A percentile compares a stretch with the other conserved stretches of the same genome.
phyloP scores from a whole-genome alignment of 169 alveolate species.

The Plasmodium yoelii region DNA sequence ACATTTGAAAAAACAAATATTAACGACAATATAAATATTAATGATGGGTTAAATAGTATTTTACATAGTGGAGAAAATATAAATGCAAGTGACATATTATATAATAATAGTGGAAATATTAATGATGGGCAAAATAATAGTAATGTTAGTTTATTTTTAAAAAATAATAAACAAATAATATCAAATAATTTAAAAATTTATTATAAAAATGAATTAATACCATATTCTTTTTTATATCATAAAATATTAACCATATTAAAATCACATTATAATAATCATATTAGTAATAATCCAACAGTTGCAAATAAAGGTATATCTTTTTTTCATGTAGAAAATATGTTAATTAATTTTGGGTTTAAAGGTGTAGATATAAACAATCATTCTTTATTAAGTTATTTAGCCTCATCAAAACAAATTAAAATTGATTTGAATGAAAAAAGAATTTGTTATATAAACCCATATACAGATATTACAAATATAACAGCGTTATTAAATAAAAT shows the following conservation, averaged over 20 bases:
- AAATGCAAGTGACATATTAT: not conserved
- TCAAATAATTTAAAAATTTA: constrained; percentile 57
- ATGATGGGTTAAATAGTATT: not conserved
- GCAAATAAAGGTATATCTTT: constrained; percentile 74
- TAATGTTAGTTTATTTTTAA: not conserved
- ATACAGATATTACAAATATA: constrained; percentile 57
- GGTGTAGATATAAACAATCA: constrained; percentile 72
- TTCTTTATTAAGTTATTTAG: constrained; percentile 58
- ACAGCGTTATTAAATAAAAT: constrained; percentile 61
- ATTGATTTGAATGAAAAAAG: constrained; percentile 75
- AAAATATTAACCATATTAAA: constrained; percentile 70
- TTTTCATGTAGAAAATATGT: constrained; percentile 69
- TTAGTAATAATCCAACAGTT: constrained; percentile 43
- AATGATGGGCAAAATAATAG: constrained; percentile 11
- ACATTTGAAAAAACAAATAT: constrained; percentile 1
- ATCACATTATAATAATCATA: constrained; percentile 71
- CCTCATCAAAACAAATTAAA: constrained; percentile 70
- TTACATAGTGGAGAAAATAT: not conserved
- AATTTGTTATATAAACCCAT: constrained; percentile 67
- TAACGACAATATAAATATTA: constrained; percentile 6
- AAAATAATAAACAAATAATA: constrained; percentile 25
- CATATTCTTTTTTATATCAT: constrained; percentile 61
- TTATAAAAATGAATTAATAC: constrained; percentile 68
- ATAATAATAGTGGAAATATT: constrained; percentile 9
- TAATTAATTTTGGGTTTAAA: constrained; percentile 73